Evolutionary conservation across 768 basidiomycete species (phyloP).

Genomic region (Leccinum subgranulosum): DNA sequence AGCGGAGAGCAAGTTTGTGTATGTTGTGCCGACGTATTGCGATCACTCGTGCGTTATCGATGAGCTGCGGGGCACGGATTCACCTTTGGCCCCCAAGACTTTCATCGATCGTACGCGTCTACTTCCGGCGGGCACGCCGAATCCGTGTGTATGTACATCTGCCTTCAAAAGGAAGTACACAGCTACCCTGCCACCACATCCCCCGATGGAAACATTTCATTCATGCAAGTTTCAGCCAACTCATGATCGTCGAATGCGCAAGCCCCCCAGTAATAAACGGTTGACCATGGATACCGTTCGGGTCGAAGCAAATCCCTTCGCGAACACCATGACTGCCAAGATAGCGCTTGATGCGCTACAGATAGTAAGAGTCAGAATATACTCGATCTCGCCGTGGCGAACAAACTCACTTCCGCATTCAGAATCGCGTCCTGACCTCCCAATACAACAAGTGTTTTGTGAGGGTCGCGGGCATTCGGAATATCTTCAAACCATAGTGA

Average conservation of each 20-base stretch:
- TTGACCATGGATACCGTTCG: conserved; percentile 60
- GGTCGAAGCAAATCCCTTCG: conserved; percentile 64
- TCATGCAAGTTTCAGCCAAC: conserved; percentile 49
- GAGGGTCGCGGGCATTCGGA: conserved; percentile 67
- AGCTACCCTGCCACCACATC: neutral
- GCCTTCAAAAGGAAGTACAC: conserved; percentile 4
- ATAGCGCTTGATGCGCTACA: conserved; percentile 69
- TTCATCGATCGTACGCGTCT: neutral
- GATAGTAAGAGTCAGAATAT: neutral
- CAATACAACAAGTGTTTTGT: conserved; percentile 68
- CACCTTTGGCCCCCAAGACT: neutral
- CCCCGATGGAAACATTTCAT: conserved; percentile 2
- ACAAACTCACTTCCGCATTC: conserved; percentile 54
- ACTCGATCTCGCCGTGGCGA: neutral
- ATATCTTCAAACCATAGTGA: conserved; percentile 91
- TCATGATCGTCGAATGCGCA: conserved; percentile 55
- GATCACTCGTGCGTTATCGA: conserved; percentile 6
- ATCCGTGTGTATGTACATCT: conserved; percentile 6
- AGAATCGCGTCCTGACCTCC: conserved; percentile 84
- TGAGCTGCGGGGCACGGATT: neutral
- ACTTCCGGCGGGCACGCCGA: neutral
- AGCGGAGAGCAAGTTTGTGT: conserved; percentile 20
- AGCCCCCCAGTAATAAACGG: conserved; percentile 51
- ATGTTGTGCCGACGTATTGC: conserved; percentile 20
- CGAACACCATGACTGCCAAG: conserved; percentile 70